Evolutionary conservation across 148 eudicot species (phyloP), one percentile per base, ranked within the genome.

Genomic region (Rhododendron ferrugineum): DNA sequence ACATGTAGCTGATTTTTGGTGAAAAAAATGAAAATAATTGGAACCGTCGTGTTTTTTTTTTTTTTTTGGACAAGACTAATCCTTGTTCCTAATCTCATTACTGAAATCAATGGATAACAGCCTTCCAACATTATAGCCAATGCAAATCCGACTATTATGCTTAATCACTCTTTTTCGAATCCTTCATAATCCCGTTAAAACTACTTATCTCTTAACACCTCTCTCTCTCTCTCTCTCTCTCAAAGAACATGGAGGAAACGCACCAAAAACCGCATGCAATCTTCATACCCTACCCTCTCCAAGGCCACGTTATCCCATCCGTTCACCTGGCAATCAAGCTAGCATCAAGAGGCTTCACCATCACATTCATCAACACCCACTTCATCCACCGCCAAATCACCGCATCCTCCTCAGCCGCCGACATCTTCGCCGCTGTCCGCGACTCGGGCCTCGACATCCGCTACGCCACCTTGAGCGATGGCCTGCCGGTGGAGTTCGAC

Each of bases 351-450:
- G 93, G 93, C 82, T 90, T 94, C 89, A 93, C 94, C 62, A 88
- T 94, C 83, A 93, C 98, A 26, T 94, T 94, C 90, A 77, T 95
- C 85, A 91, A 90, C 91, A 92, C 93, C 72, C 91, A 93, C 2
- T 85, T 76, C 83, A 80, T 90, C 40, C 97, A 95, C 88, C 91
- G 93, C 83, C 82, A 87, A 2, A 87, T 89, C 22, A 70, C 90
- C 85, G 76, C 36, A 58, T 87, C 92, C 75, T 11, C 75, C 42
- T 6, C 36, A 22, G 13, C 1, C 46, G 26, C 32, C 30, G 92
- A 92, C 85, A 88, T 91, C 82, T 94, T 93, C 40, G 28, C 90
- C 15, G 84, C 56, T 4, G 90, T 84, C 49, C 90, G 93, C 5
- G 28, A 16, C 13, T 81, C 92, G 0, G 93, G 91, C 49, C 90